phyloP scores from a whole-genome alignment of 106 monocot genomes.

The Xerophyta viscosa region DNA sequence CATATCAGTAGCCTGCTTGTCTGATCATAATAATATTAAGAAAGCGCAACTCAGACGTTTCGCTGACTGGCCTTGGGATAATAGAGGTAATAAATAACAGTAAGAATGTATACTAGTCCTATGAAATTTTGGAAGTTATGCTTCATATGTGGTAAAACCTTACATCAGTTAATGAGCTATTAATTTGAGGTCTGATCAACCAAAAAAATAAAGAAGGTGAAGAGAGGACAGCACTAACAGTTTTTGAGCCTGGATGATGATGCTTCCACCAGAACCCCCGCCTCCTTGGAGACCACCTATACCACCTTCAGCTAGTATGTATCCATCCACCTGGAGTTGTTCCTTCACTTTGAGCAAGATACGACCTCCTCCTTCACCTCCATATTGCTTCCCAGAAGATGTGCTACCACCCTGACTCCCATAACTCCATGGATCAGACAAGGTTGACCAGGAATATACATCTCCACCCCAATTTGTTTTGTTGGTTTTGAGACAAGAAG shows the following conservation, averaged over 20 bases:
- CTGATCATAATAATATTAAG: no score
- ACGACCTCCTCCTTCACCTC: constrained; percentile 84
- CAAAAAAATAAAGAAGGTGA: neutral
- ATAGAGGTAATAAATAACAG: no score
- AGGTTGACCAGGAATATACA: constrained; percentile 88
- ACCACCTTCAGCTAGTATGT: constrained; percentile 68
- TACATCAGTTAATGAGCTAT: no score
- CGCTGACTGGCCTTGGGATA: no score
- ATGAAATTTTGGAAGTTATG: no score
- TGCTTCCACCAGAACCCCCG: constrained; percentile 94
- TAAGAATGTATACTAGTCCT: no score
- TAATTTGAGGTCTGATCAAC: no score
- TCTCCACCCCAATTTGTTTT: constrained; percentile 96
- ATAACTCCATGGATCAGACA: constrained; percentile 87
- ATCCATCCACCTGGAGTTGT: constrained; percentile 54
- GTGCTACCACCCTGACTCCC: constrained; percentile 82
- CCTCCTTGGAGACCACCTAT: constrained; percentile 60
- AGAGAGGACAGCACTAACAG: constrained; percentile 43
- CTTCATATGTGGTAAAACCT: no score
- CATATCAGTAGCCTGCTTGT: no score
- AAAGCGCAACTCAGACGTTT: no score
- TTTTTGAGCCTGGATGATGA: constrained; percentile 61
- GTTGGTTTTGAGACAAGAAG: constrained; percentile 69
- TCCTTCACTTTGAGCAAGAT: constrained; percentile 45
- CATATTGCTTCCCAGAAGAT: constrained; percentile 44